Percentiles rank a stretch among this genome's conserved stretches.
These are phyloP conservation scores for Fusarium palustre DNA, from an alignment of 2,329 filamentous ascomycete species.

Conservation along the genomic window DNA sequence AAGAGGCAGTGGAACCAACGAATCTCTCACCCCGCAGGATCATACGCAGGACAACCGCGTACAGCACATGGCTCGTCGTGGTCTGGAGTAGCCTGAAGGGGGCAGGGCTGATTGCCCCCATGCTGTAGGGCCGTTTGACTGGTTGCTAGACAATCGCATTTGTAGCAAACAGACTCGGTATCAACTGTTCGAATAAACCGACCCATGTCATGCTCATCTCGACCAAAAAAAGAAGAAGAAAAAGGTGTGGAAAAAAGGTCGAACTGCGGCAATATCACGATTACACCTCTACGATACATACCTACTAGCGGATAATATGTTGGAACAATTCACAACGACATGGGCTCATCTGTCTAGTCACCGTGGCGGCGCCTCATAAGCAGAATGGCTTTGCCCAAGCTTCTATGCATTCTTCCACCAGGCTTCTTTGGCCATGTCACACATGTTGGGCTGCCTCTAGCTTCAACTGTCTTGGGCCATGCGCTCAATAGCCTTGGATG, in stretches of 20 bases:
- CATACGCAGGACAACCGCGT: conserved; percentile 30
- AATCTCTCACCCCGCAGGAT: conserved; percentile 37
- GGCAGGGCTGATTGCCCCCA: conserved; percentile 29
- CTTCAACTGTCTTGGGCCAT: conserved; percentile 17
- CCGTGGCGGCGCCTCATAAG: conserved; percentile 27
- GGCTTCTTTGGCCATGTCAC: conserved; percentile 35
- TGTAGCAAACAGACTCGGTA: conserved; percentile 15
- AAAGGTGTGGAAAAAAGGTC: conserved; percentile 1
- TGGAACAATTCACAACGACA: conserved; percentile 14
- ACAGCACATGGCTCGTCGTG: conserved; percentile 31
- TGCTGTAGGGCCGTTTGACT: conserved; percentile 11
- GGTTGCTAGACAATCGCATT: conserved; percentile 24
- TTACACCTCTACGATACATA: neutral
- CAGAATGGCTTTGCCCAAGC: conserved; percentile 29
- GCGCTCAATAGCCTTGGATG: conserved; percentile 29
- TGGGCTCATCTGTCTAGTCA: conserved; percentile 27
- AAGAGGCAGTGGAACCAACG: conserved; percentile 35
- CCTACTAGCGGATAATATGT: conserved; percentile 18
- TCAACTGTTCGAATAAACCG: conserved; percentile 4
- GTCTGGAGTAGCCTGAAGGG: conserved; percentile 20
- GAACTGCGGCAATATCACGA: conserved; percentile 34
- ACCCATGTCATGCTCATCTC: conserved; percentile 43
- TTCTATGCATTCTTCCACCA: conserved; percentile 48
- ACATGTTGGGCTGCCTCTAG: conserved; percentile 27
- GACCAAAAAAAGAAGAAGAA: conserved; percentile 2